Evolutionary conservation across 306 rosid species (phyloP).

Genomic region (Trifolium subterraneum): DNA sequence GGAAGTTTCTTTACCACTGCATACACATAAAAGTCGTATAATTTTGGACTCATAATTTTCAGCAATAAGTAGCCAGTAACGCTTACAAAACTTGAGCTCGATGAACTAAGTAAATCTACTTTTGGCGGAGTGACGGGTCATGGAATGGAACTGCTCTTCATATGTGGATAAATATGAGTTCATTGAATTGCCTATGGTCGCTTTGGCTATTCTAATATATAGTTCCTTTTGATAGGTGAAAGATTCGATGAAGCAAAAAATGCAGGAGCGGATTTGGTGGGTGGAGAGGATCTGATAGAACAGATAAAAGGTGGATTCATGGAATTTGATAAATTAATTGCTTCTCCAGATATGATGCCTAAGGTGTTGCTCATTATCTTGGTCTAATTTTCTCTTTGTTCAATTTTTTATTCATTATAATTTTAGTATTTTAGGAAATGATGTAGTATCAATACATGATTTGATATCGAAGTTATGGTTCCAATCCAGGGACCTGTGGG

Average conservation of each 20-base stretch:
- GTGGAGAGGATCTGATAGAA: constrained; percentile 98
- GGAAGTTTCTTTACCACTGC: constrained; percentile 23
- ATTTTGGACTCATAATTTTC: constrained; percentile 22
- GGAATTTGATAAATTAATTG: constrained; percentile 98
- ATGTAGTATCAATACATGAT: background rate
- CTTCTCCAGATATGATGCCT: constrained; percentile 99
- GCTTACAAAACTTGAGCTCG: background rate
- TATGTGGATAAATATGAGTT: no score
- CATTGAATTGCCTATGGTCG: background rate
- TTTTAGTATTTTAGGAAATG: constrained; percentile 12
- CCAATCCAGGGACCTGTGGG: background rate
- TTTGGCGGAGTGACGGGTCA: constrained; percentile 13
- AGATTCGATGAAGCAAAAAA: constrained; percentile 91
- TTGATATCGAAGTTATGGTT: background rate
- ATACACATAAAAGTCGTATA: background rate
- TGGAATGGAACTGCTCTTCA: background rate
- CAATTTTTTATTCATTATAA: background rate
- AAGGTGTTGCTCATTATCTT: constrained; percentile 69
- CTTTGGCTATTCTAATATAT: constrained; percentile 36
- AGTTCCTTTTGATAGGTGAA: constrained; percentile 66
- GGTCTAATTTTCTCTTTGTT: constrained; percentile 28
- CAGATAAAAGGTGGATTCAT: constrained; percentile 96
- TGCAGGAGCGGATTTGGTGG: constrained; percentile 99
- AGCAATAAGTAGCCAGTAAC: background rate
- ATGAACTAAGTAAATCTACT: constrained; percentile 10